Conservation (phyloP, 208 protist genomes). For the Acanthamoeba lugdunensis region DNA sequence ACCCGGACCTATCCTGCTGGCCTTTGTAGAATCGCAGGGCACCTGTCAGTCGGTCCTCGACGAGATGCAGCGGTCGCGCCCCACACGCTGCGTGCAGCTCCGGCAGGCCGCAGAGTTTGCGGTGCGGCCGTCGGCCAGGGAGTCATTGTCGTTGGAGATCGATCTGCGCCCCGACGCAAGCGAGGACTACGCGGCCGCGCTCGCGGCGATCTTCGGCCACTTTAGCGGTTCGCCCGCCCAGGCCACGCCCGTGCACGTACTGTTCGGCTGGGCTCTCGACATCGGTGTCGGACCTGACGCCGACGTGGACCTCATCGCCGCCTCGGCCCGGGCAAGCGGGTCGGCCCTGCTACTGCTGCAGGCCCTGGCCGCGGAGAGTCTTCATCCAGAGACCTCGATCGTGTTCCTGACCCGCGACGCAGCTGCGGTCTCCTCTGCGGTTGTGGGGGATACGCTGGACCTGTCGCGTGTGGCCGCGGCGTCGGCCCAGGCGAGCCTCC, state of each 20-base stretch:
- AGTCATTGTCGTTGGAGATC: not conserved
- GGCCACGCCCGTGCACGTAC: not conserved
- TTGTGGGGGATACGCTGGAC: not conserved
- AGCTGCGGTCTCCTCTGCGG: not conserved
- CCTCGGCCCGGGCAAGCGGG: not conserved
- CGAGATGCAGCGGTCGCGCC: not conserved
- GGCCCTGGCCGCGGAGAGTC: not conserved
- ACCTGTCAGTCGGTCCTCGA: not conserved
- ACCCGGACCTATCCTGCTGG: not conserved
- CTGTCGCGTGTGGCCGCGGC: not conserved
- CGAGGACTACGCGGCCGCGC: not conserved
- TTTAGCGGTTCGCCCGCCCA: not conserved
- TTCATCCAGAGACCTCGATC: not conserved
- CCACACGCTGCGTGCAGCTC: not conserved
- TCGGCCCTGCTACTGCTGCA: constrained; percentile 17
- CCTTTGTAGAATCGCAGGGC: not conserved
- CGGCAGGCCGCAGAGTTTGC: too few relatives aligned
- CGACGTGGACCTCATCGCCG: not conserved
- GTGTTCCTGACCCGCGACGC: not conserved
- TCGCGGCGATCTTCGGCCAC: not conserved
- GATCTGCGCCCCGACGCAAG: not conserved
- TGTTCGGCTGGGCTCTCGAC: constrained; percentile 48
- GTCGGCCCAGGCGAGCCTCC: constrained; percentile 10
- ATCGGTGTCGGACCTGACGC: not conserved
- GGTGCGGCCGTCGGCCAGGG: too few relatives aligned